These are phyloP conservation scores for Mentha longifolia DNA, from an alignment of 257 asterid species.

Conservation along the genomic window DNA sequence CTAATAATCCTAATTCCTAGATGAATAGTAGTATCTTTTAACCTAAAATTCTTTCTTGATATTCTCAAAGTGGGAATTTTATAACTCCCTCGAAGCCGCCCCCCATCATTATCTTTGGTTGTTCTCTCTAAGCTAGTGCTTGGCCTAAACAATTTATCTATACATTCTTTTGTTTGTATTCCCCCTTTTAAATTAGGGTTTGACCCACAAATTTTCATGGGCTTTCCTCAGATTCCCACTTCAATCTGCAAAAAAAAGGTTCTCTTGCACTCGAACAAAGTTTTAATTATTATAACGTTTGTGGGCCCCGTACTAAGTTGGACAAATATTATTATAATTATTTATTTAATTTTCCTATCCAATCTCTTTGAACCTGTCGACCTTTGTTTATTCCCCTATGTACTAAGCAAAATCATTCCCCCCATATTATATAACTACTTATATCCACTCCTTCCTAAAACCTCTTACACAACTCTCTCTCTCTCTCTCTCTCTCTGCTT, in stretches of 20 bases:
- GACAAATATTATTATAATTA: not conserved
- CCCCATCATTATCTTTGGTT: slow-evolving; percentile 25
- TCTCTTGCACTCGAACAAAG: slow-evolving; percentile 33
- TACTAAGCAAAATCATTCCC: slow-evolving; percentile 42
- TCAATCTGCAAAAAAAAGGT: not conserved
- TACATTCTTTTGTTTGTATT: not conserved
- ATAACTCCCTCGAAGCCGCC: slow-evolving; percentile 26
- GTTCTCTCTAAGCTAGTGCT: slow-evolving; percentile 19
- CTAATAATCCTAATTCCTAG: not conserved
- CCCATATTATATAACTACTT: slow-evolving; percentile 20
- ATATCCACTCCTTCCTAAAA: slow-evolving; percentile 18
- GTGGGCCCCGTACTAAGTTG: slow-evolving; percentile 31
- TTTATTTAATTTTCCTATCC: slow-evolving; percentile 9
- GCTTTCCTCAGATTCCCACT: slow-evolving; percentile 40
- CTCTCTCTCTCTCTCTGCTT: not conserved
- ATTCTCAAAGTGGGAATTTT: not conserved
- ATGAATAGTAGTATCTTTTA: not conserved
- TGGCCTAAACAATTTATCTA: not conserved
- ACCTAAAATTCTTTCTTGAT: slow-evolving; percentile 10
- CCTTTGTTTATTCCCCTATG: slow-evolving; percentile 45
- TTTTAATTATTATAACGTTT: slow-evolving; percentile 19
- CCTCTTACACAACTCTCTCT: too few species aligned
- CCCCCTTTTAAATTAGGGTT: slow-evolving; percentile 15
- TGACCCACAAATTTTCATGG: slow-evolving; percentile 37
- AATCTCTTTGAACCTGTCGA: slow-evolving; percentile 43